Percentiles rank a stretch among this genome's conserved stretches.
Conservation (phyloP, 306 rosid species). For the Begonia loranthoides region DNA sequence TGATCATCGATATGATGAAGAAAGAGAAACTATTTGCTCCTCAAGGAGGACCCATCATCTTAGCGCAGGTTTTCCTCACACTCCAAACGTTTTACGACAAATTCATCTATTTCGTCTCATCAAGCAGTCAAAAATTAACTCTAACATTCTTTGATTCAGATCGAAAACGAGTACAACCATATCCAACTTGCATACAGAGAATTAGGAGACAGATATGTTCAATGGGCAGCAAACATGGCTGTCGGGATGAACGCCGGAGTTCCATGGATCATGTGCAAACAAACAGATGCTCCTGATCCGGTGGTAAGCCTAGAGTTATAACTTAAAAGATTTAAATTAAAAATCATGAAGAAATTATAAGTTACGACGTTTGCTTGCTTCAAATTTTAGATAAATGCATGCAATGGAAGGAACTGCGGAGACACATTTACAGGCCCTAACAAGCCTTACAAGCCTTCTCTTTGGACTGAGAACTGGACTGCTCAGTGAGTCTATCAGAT, state of each 20-base stretch:
- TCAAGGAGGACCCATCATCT: constrained; percentile 85
- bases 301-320: constrained; percentile 35
- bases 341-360: no score
- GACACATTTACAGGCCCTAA: constrained; percentile 91
- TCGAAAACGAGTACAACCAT: constrained; percentile 85
- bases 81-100: neutral
- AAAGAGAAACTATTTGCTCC: constrained; percentile 54
- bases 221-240: constrained; percentile 81
- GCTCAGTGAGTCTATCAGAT: constrained; percentile 50
- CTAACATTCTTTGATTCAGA: constrained; percentile 17
- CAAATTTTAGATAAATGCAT: constrained; percentile 52
- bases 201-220: constrained; percentile 41
- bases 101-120: no score
- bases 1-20: constrained; percentile 43
- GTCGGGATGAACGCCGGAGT: constrained; percentile 27
- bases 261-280: constrained; percentile 99
- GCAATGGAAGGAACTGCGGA: constrained; percentile 96
- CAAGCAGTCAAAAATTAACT: no score
- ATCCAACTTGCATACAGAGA: constrained; percentile 54
- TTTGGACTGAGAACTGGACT: constrained; percentile 99
- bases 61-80: constrained; percentile 48
- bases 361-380: no score
- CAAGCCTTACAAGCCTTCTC: constrained; percentile 60
- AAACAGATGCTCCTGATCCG: constrained; percentile 79
- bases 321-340: no score